Evolutionary conservation across 106 monocot species (phyloP).

Genomic region (Apostasia ramifera): DNA sequence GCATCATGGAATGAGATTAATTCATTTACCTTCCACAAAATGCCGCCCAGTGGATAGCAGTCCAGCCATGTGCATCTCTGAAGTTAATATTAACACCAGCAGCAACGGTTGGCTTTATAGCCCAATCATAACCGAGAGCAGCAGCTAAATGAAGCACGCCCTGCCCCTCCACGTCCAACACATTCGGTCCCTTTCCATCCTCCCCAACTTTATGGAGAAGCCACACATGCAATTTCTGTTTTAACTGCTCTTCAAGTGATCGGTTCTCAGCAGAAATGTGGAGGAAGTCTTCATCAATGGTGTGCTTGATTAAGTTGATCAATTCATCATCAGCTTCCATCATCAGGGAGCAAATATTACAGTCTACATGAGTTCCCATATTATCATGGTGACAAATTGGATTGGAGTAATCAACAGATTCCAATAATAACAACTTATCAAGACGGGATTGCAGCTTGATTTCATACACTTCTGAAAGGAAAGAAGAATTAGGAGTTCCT

Average conservation of each 20-base stretch:
- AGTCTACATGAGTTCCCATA: slow-evolving; percentile 32
- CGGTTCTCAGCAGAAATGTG: slow-evolving; percentile 21
- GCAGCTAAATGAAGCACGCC: slow-evolving; percentile 91
- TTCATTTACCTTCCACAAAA: slow-evolving; percentile 61
- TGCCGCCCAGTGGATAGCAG: slow-evolving; percentile 98
- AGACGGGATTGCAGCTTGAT: slow-evolving; percentile 53
- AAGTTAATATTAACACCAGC: slow-evolving; percentile 84
- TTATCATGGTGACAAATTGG: background rate
- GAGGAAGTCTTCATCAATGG: slow-evolving; percentile 15
- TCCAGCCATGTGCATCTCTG: slow-evolving; percentile 88
- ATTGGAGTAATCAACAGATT: slow-evolving; percentile 15
- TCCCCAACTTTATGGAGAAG: slow-evolving; percentile 66
- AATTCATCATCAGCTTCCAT: slow-evolving; percentile 45
- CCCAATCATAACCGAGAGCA: slow-evolving; percentile 94
- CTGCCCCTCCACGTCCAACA: slow-evolving; percentile 70
- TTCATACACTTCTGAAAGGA: slow-evolving; percentile 19
- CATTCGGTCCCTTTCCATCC: slow-evolving; percentile 66
- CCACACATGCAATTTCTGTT: slow-evolving; percentile 71
- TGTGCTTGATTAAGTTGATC: slow-evolving; percentile 28
- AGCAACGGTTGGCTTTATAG: slow-evolving; percentile 53
- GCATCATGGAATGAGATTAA: background rate
- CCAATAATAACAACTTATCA: slow-evolving; percentile 52
- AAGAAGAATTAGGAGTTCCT: slow-evolving; percentile 29
- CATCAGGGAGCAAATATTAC: slow-evolving; percentile 45
- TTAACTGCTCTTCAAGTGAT: slow-evolving; percentile 34